These are phyloP conservation scores for Podaxis sp. DNA, from an alignment of 768 basidiomycete genomes.

Conservation along the genomic window DNA sequence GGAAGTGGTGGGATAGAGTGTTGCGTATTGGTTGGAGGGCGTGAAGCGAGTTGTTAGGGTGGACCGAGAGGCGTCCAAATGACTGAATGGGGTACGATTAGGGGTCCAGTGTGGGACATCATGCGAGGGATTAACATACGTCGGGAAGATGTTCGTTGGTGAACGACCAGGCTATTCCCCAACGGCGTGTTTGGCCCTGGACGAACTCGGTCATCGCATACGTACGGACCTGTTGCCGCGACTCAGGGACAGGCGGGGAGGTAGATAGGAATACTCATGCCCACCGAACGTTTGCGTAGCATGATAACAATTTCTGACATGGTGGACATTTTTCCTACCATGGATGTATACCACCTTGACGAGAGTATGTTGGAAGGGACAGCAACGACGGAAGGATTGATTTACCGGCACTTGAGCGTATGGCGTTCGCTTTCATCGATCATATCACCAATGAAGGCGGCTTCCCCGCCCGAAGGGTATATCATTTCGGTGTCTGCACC, in stretches of 20 bases:
- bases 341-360: constrained; percentile 85
- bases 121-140: constrained; percentile 39
- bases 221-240: constrained; percentile 62
- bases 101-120: not conserved
- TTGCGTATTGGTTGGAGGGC: constrained; percentile 56
- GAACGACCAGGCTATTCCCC: constrained; percentile 90
- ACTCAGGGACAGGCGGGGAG: not conserved
- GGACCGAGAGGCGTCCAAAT: constrained; percentile 28
- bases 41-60: constrained; percentile 38
- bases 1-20: constrained; percentile 41
- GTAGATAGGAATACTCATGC: constrained; percentile 18
- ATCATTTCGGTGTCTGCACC: constrained; percentile 89
- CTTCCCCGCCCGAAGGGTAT: constrained; percentile 77
- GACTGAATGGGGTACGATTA: not conserved
- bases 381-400: not conserved
- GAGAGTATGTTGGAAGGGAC: not conserved
- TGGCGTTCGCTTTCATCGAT: constrained; percentile 63
- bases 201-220: constrained; percentile 82
- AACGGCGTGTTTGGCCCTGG: constrained; percentile 87
- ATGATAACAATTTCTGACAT: constrained; percentile 52
- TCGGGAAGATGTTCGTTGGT: constrained; percentile 64
- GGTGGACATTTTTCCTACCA: constrained; percentile 85
- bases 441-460: constrained; percentile 71
- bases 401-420: constrained; percentile 55
- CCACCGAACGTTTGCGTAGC: constrained; percentile 35